Conservation (phyloP, 83 land plant genomes). For the Picea abies region DNA sequence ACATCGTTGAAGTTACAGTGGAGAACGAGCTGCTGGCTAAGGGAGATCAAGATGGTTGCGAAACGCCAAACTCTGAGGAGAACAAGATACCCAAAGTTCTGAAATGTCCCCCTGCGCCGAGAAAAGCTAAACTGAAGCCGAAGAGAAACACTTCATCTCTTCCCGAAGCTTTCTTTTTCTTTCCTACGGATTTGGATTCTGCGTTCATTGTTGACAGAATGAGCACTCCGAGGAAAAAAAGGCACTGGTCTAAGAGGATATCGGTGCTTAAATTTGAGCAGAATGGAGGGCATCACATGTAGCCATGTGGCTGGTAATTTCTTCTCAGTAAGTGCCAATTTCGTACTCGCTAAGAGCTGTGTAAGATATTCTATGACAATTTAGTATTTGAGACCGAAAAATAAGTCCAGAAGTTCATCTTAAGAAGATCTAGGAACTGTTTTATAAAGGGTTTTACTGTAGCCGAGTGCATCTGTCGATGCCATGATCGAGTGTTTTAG, state of each 20-base stretch:
- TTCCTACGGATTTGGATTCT: neutral
- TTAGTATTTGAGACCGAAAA: no score
- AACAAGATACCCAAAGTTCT: neutral
- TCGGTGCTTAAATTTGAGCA: neutral
- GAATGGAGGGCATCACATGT: neutral
- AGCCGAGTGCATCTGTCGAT: no score
- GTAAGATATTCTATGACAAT: no score
- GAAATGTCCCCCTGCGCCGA: constrained; percentile 1
- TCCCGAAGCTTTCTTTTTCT: neutral
- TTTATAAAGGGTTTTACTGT: no score
- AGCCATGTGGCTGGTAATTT: no score
- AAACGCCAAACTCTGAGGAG: neutral
- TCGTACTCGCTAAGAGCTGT: no score
- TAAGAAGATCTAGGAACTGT: no score
- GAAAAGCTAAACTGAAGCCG: neutral
- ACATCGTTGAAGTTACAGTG: neutral
- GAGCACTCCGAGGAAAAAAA: neutral
- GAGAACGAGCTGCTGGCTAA: neutral
- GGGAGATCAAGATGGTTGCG: no score
- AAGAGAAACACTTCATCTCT: neutral
- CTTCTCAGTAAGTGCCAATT: no score
- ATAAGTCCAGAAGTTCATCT: no score
- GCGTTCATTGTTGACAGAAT: neutral
- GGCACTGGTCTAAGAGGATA: neutral
- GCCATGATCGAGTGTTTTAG: no score